Evolutionary conservation across 768 basidiomycete species (phyloP), one percentile per base, ranked within the genome.

Genomic region (Leccinum obscurum): DNA sequence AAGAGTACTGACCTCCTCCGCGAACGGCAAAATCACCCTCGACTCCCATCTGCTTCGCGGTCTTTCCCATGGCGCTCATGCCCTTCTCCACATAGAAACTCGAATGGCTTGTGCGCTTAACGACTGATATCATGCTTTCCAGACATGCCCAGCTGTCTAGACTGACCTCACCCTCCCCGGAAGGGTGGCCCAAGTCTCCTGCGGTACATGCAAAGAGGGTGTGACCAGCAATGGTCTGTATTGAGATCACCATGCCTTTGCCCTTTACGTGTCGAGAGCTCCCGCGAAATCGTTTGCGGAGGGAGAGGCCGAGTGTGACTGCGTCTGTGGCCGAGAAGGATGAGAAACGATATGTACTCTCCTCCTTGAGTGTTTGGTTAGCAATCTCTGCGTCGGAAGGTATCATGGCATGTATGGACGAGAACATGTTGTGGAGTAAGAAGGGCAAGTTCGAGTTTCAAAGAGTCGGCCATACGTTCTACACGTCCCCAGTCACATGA

Each of bases 51-150:
- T 91, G 87, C 64, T 84, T 84, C 41, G 87, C 81, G 6, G 85
- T 86, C 75, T 89, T 91, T 17, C 88, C 88, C 86, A 89, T 88
- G 4, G 91, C 91, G 52, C 83, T 84, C 85, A 91, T 91, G 6
- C 90, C 89, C 69, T 92, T 92, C 70, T 93, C 91, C 9, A 93
- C 89, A 72, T 93, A 93, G 72, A 80, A 93, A 64, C 87, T 91
- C 8, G 90, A 90, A 70, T 93, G 92, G 2, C 92, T 90, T 17
- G 90, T 93, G 61, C 90, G 80, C 65, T 81, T 83, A 51, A 92
- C 90, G 26, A 92, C 87, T 44, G 83, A 84, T 64, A 92, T 78
- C 88, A 93, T 92, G 46, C 87, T 85, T 74, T 93, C 89, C 49
- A 93, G 68, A 67, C 83, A 84, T 32, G 83, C 73, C 92, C 92